Conservation (phyloP, 2,329 filamentous ascomycete genomes). For the Aspergillus glaucus region DNA sequence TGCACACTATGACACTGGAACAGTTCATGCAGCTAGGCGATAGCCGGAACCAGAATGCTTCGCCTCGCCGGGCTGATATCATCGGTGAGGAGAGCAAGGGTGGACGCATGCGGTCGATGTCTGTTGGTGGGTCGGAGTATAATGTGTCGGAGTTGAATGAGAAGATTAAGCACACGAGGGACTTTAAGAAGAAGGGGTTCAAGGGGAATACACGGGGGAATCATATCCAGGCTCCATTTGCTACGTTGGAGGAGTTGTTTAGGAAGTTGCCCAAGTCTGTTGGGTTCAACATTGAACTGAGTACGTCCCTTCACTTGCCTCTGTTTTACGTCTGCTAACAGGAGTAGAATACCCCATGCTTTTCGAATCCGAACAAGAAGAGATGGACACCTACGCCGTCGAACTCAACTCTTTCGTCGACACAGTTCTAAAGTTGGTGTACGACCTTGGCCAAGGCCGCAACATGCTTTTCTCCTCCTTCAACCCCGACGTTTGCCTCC, state of each 20-base stretch:
- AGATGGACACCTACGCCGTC: slow-evolving; percentile 94
- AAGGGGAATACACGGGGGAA: slow-evolving; percentile 92
- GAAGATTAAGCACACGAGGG: slow-evolving; percentile 93
- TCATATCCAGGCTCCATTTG: slow-evolving; percentile 93
- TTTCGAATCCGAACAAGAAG: slow-evolving; percentile 86
- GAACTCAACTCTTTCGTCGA: slow-evolving; percentile 97
- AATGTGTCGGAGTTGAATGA: slow-evolving; percentile 52
- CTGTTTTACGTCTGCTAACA: slow-evolving; percentile 3
- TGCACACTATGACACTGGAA: slow-evolving; percentile 89
- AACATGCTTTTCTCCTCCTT: slow-evolving; percentile 97
- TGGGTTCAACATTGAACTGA: slow-evolving; percentile 98
- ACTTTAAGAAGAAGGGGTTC: slow-evolving; percentile 91
- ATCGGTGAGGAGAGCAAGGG: slow-evolving; percentile 10
- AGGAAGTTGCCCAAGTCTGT: slow-evolving; percentile 71
- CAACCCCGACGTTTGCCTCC: slow-evolving; percentile 92
- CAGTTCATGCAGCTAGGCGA: slow-evolving; percentile 82
- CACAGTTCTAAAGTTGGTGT: slow-evolving; percentile 82
- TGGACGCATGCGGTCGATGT: slow-evolving; percentile 50
- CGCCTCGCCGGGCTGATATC: slow-evolving; percentile 11
- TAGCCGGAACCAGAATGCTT: slow-evolving; percentile 38
- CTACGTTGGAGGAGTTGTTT: slow-evolving; percentile 91
- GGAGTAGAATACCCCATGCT: slow-evolving; percentile 83
- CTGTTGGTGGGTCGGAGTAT: slow-evolving; percentile 49
- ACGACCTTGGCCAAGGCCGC: slow-evolving; percentile 72
- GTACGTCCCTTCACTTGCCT: slow-evolving; percentile 26